phyloP scores from a whole-genome alignment of 768 basidiomycete genomes.

The Leccinum barrowsii region DNA sequence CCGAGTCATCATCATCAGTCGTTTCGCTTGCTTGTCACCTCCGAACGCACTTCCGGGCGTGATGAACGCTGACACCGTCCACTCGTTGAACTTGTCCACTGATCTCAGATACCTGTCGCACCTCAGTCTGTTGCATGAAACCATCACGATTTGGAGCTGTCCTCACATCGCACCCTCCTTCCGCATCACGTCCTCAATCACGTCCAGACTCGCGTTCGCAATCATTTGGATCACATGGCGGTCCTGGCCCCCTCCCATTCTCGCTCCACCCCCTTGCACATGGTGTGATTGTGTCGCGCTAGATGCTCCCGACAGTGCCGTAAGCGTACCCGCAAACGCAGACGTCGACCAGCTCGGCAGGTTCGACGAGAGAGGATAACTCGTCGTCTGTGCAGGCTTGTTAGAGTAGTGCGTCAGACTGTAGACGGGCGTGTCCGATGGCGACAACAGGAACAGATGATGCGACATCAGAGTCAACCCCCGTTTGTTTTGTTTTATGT shows the following conservation, averaged over 20 bases:
- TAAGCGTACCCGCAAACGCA: constrained; percentile 85
- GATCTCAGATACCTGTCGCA: constrained; percentile 83
- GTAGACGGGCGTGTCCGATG: constrained; percentile 84
- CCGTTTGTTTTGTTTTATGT: constrained; percentile 9
- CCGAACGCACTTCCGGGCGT: constrained; percentile 82
- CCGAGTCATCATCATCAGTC: neutral
- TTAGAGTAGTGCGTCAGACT: constrained; percentile 78
- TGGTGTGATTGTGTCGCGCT: constrained; percentile 63
- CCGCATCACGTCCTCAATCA: constrained; percentile 89
- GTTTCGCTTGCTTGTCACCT: neutral
- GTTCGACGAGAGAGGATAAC: constrained; percentile 75
- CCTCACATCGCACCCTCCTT: constrained; percentile 77
- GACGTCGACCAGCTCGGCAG: constrained; percentile 89
- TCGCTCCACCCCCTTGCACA: constrained; percentile 56
- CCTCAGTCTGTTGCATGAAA: constrained; percentile 11
- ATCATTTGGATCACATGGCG: constrained; percentile 98
- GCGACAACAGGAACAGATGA: constrained; percentile 81
- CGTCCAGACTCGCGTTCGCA: constrained; percentile 93
- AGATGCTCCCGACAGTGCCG: constrained; percentile 81
- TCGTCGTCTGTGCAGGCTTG: constrained; percentile 56
- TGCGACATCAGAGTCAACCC: constrained; percentile 60
- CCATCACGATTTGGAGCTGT: constrained; percentile 1
- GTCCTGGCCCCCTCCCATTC: constrained; percentile 79
- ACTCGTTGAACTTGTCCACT: constrained; percentile 98
- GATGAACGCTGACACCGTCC: constrained; percentile 95